Conservation (phyloP, 164 flowering plant genomes). For the Liriodendron chinense region DNA sequence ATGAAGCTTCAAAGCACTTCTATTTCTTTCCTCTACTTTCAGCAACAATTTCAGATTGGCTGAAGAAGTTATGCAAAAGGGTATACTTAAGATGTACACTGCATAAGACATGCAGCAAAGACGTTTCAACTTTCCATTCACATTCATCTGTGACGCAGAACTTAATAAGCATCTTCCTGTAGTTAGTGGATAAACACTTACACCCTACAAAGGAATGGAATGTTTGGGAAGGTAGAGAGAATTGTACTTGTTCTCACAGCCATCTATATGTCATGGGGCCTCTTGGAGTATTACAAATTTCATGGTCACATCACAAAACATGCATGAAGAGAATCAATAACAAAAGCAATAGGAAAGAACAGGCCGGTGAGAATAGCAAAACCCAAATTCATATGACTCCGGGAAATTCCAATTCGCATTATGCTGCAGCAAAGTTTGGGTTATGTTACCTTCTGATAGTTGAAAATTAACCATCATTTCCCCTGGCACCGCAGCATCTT, state of each 20-base stretch:
- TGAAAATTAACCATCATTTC: conserved; percentile 20
- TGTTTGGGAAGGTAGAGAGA: background rate
- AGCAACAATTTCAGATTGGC: too few species aligned
- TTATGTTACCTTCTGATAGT: conserved; percentile 35
- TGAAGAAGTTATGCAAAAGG: too few species aligned
- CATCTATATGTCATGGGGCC: background rate
- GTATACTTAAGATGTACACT: too few species aligned
- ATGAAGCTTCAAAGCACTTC: too few species aligned
- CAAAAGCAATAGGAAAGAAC: background rate
- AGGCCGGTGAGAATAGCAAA: background rate
- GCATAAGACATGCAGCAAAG: too few species aligned
- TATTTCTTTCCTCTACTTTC: too few species aligned
- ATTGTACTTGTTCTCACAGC: background rate
- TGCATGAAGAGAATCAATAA: background rate
- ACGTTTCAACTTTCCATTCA: too few species aligned
- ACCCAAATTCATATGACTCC: background rate
- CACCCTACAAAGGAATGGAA: background rate
- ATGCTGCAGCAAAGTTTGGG: conserved; percentile 3
- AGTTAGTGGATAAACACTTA: background rate
- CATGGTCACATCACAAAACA: background rate
- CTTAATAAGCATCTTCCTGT: too few species aligned
- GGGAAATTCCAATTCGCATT: background rate
- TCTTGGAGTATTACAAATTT: background rate
- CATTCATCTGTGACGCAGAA: too few species aligned
- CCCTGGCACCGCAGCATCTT: conserved; percentile 29